Evolutionary conservation across 305 asterid species (phyloP).

Genomic region (Solanum hybrid): DNA sequence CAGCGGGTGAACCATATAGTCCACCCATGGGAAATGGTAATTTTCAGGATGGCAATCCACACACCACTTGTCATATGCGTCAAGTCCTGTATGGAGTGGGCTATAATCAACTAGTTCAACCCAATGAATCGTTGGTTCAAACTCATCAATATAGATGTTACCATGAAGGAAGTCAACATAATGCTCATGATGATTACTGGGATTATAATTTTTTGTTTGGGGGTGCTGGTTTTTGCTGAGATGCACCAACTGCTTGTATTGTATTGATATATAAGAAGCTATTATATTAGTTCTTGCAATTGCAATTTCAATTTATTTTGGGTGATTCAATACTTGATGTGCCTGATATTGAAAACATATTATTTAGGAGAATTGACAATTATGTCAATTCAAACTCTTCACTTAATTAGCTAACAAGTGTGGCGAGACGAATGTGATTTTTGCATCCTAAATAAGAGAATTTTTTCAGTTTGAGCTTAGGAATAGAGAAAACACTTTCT

Average conservation of each 20-base stretch:
- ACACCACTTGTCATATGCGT: not conserved
- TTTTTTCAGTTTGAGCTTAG: not conserved
- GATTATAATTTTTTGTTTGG: not conserved
- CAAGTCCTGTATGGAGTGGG: not conserved
- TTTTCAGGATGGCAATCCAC: not conserved
- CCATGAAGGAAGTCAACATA: not conserved
- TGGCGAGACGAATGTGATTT: not conserved
- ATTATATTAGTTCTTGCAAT: not conserved
- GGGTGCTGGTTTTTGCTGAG: not conserved
- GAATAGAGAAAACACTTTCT: not conserved
- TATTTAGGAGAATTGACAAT: too few species aligned
- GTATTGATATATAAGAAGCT: not conserved
- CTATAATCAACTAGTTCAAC: not conserved
- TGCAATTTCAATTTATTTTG: not conserved
- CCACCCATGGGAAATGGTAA: not conserved
- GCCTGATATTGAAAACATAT: not conserved
- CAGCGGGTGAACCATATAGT: not conserved
- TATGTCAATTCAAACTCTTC: not conserved
- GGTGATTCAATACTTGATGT: not conserved
- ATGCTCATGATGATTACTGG: not conserved
- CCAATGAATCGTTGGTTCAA: not conserved
- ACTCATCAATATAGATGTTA: not conserved
- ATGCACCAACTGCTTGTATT: not conserved
- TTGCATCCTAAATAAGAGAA: not conserved
- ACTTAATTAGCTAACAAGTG: not conserved